Base-by-base conservation (phyloP, 371 early-diverging fungal genomes). In the Fennellomyces sp. region DNA sequence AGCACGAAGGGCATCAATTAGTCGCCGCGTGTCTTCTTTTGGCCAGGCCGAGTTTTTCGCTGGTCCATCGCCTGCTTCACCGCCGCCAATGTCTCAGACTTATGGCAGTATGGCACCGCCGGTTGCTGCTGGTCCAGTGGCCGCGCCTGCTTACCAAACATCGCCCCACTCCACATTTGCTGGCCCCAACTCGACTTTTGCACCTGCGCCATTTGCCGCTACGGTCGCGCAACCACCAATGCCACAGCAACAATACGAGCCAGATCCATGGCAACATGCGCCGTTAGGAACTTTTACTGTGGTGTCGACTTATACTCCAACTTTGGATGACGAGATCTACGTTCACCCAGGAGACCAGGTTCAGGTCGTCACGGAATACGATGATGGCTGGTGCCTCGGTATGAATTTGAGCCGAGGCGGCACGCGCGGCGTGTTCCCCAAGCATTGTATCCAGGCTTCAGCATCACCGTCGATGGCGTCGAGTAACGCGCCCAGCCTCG, bases 391-490 rank as follows among this genome's bases (percentile, higher is more conserved):
- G 58, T 58, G 58, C n/a, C 60, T 55, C 19, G 65, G 60, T 17
- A 15, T 45, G 0, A 58, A 56, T 31, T 30, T 61, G 4, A 41
- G 50, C 0, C 36, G 49, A 45, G 57, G 47, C 26, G 30, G 33
- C 8, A 21, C 28, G 2, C 57, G 47, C 26, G 85, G 85, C 7
- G 81, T 82, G 2, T 81, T 85, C 71, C 85, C 85, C 2, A 64
- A 74, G 33, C 78, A 78, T 52, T 82, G 82, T 57, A 58, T 85
- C 11, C 58, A 33, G 23, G 19, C 50, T 50, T 26, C 56, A 39
- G 6, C 49, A 26, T 54, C 55, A 17, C 55, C 55, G 10, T 54
- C 55, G 1, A 15, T 54, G 13, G 28, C 55, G 13, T 38, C 36
- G 7, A 53, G 35, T 26, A 8, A 33, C 2, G 25, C 27, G 36